Evolutionary conservation across 1,284 basidiomycete genomes (phyloP), one percentile per base, ranked within the genome.

Genomic region (Heterobasidion annosum): DNA sequence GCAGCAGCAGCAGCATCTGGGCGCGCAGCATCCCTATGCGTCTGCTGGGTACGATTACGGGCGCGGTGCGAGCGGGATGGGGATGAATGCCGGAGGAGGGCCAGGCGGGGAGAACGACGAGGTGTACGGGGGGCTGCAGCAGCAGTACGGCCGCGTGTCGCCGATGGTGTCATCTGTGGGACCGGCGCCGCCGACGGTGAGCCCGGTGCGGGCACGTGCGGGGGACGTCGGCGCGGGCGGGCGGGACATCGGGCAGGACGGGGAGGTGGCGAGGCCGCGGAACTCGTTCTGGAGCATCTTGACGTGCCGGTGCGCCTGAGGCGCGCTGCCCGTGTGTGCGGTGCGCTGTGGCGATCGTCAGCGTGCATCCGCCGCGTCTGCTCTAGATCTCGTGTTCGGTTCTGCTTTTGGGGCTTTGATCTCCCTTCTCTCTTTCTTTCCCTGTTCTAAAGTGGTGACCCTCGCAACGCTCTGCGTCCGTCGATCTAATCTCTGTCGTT

Each of bases 251-350:
- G 77, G 76, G 62, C 76, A 81, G 56, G 71, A 75, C 53, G 75
- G 80, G 56, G 75, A 77, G 57, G 72, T 73, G 53, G 72, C 73
- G 57, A 54, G 34, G 49, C 79, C 77, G 50, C 81, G 82, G 70
- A 73, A 75, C 56, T 72, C 73, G 57, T 69, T 89, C 55, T 72
- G 85, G 72, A 75, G 78, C 68, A 79, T 90, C 60, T 68, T 91
- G 59, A 89, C 86, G 54, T 91, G 88, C 71, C 81, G 80, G 63
- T 91, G 88, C 73, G 83, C 80, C 64, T 79, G 67, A 73, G 35
- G 25, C 3, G 25, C 25, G 25, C 3, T 3, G 25, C 25, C 25
- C 12, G 18, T 12, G 6, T 18, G 57, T 53, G 25, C 8, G 3
- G 25, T 25, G 25, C 25, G 25, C 25, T 25, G 25, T 25, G 25